Base-by-base conservation (phyloP, 1,284 basidiomycete genomes). In the Ganoderma lucidum region DNA sequence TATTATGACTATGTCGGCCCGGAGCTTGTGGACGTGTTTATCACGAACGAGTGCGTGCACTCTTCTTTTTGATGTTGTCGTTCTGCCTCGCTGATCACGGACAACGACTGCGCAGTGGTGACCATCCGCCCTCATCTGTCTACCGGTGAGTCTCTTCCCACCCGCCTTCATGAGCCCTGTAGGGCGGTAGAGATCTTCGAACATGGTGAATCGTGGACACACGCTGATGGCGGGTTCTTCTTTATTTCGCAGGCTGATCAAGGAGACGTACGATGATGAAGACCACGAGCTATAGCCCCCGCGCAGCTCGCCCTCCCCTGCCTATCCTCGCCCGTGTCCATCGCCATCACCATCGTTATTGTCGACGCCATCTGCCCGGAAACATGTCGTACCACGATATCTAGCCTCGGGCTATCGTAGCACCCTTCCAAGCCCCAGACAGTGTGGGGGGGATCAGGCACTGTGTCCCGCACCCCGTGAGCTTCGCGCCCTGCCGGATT, bases 1-100 rank as follows among this genome's bases (percentile, higher is more conserved):
- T 94, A 94, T 77, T 99, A 95, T 79, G 97, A 99, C 81, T 97
- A 98, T 80, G 93, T 99, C 56, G 87, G 90, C 59, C 96, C 97
- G 14, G 95, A 98, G 78, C 82, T 98, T 71, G 89, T 99, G 65
- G 94, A 97, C 78, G 93, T 96, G 23, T 97, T 96, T 79, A 96
- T 99, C 76, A 99, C 97, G 12, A 99, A 99, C 76, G 94, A 97
- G 96, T 96, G 79, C 85, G 95, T 90, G 2, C 6, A 68, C 65
- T 65, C 58, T 32, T 28, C 35, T 63, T 59, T 30, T 37, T 15
- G 15, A 45, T 8, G 19, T 45, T 41, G 5, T 41, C n/a, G 30
- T 60, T 39, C 19, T 1, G 45, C 19, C 51, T 44, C 19, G 14
- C 42, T 70, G 45, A 60, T 55, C 30, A 56, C 61, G 61, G 35